phyloP scores from a whole-genome alignment of 2,329 filamentous ascomycete species.

The Scortechinia acanthostroma region DNA sequence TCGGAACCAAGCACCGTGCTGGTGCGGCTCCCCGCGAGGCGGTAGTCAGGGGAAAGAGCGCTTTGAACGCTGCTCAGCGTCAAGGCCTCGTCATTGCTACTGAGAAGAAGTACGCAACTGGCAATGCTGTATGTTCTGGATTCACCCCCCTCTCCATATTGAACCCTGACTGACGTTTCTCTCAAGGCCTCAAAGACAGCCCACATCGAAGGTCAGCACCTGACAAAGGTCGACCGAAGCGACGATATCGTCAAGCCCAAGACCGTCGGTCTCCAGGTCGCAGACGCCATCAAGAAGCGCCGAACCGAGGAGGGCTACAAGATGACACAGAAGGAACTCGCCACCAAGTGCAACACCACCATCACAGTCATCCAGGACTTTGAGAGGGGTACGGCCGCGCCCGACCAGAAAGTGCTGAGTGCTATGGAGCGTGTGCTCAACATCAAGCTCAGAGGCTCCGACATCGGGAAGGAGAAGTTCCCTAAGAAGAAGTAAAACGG shows the following conservation, averaged over 20 bases:
- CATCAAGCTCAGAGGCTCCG: constrained; percentile 76
- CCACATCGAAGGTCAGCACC: constrained; percentile 75
- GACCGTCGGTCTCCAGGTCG: constrained; percentile 75
- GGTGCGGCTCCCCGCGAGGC: constrained; percentile 72
- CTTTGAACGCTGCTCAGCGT: constrained; percentile 84
- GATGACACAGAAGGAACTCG: constrained; percentile 87
- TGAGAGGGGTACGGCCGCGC: constrained; percentile 71
- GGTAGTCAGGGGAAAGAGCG: constrained; percentile 74
- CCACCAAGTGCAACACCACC: constrained; percentile 84
- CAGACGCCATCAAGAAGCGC: constrained; percentile 73
- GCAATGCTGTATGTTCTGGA: constrained; percentile 65
- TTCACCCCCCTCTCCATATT: constrained; percentile 3
- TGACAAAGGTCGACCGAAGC: constrained; percentile 94
- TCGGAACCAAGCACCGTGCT: constrained; percentile 75
- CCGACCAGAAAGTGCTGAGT: constrained; percentile 75
- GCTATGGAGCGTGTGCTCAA: constrained; percentile 80
- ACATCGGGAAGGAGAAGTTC: constrained; percentile 80
- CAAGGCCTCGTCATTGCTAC: constrained; percentile 70
- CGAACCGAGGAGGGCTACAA: constrained; percentile 80
- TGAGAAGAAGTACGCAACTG: constrained; percentile 80
- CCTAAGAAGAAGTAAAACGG: constrained; percentile 62
- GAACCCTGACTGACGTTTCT: background rate
- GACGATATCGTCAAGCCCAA: constrained; percentile 98
- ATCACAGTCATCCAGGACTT: constrained; percentile 74
- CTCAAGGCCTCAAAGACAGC: constrained; percentile 38